phyloP scores from a whole-genome alignment of 257 asterid species.

The Przewalskia tangutica region DNA sequence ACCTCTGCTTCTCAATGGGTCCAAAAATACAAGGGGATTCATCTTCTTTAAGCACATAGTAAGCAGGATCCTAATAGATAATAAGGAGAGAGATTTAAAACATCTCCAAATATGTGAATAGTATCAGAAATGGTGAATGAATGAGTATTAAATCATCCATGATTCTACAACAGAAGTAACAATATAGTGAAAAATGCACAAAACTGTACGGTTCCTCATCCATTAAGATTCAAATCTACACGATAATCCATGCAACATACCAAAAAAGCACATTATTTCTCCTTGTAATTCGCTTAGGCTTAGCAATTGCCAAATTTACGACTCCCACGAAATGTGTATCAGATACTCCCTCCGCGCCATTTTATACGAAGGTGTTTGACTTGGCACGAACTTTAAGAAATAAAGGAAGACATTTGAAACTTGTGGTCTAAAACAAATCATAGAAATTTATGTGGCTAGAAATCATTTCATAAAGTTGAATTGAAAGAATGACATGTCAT shows the following conservation, averaged over 20 bases:
- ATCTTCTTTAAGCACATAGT: constrained; percentile 74
- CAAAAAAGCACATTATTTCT: neutral
- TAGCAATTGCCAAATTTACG: neutral
- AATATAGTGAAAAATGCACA: neutral
- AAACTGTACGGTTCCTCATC: neutral
- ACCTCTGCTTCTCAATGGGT: constrained; percentile 91
- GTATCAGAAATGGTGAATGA: neutral
- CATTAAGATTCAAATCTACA: neutral
- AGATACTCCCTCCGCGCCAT: neutral
- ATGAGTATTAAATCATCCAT: neutral
- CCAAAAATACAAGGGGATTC: constrained; percentile 93
- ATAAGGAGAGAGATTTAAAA: constrained; percentile 14
- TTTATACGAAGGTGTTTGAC: no score
- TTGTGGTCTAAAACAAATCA: no score
- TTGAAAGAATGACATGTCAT: no score
- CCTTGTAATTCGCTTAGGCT: neutral
- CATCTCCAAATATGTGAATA: neutral
- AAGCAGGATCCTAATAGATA: constrained; percentile 64
- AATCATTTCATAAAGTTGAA: no score
- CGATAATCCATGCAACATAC: neutral
- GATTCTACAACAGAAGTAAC: neutral
- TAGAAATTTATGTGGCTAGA: no score
- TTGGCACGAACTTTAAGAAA: no score
- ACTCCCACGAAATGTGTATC: neutral
- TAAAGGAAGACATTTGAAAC: no score